These are phyloP conservation scores for Phaeosphaeriaceae sp. DNA, from an alignment of 2,329 filamentous ascomycete genomes.

Conservation along the genomic window DNA sequence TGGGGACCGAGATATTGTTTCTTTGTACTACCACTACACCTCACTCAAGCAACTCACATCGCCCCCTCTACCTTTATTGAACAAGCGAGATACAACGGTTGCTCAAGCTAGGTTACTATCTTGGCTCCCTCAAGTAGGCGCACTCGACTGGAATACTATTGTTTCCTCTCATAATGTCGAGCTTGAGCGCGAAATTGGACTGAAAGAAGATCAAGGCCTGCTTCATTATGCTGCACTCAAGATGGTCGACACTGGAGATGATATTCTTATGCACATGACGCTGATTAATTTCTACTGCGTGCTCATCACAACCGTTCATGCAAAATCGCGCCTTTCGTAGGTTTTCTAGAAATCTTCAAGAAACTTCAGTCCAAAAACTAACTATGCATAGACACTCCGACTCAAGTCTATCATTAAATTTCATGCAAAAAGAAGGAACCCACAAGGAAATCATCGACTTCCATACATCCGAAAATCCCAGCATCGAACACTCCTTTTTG, in stretches of 20 bases:
- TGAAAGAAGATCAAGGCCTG: conserved; percentile 48
- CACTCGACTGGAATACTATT: conserved; percentile 62
- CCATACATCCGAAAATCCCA: conserved; percentile 57
- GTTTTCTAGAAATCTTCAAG: conserved; percentile 6
- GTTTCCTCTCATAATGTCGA: conserved; percentile 59
- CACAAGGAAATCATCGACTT: conserved; percentile 59
- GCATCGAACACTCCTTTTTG: conserved; percentile 61
- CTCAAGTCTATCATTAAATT: conserved; percentile 57
- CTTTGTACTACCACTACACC: conserved; percentile 62
- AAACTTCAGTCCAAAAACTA: background rate
- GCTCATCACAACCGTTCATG: conserved; percentile 55
- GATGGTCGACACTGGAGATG: conserved; percentile 63
- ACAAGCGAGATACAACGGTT: conserved; percentile 62
- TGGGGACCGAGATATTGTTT: conserved; percentile 64
- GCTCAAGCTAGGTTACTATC: conserved; percentile 67
- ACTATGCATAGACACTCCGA: conserved; percentile 40
- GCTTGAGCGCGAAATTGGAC: conserved; percentile 54
- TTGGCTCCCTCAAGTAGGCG: conserved; percentile 61
- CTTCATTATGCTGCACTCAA: conserved; percentile 61
- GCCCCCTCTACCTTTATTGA: conserved; percentile 45
- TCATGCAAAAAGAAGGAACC: conserved; percentile 58
- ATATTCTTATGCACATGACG: conserved; percentile 66
- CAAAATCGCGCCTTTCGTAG: conserved; percentile 38
- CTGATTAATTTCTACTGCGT: conserved; percentile 64
- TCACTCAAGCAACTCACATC: conserved; percentile 51